phyloP scores from a whole-genome alignment of 441 rosid species.

The Dalechampia spathulata region DNA sequence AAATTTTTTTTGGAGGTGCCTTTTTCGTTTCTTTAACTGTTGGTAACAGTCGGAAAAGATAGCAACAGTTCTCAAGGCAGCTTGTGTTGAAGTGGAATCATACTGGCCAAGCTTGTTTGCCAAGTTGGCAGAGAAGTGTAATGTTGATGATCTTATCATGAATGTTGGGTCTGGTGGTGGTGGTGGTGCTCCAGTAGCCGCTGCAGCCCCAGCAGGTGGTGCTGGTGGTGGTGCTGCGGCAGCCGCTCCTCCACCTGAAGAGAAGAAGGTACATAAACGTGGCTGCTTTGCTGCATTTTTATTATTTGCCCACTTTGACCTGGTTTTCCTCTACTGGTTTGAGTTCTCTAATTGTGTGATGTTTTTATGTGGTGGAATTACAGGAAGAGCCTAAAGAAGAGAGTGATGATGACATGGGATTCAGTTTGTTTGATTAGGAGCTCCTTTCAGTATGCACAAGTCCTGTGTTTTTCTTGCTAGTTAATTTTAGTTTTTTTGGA shows the following conservation, averaged over 20 bases:
- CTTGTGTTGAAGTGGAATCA: constrained; percentile 43
- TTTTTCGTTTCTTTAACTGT: too few relatives aligned
- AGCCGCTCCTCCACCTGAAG: constrained; percentile 32
- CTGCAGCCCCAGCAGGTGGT: constrained; percentile 36
- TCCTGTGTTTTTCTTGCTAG: too few relatives aligned
- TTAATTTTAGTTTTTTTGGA: too few relatives aligned
- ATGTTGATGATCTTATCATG: constrained; percentile 46
- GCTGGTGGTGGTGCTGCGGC: constrained; percentile 39
- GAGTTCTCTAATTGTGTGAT: too few relatives aligned
- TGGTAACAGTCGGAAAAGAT: constrained; percentile 56
- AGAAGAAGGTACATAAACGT: constrained; percentile 43
- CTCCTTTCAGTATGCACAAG: too few relatives aligned
- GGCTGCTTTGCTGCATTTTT: too few relatives aligned
- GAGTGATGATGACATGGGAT: constrained; percentile 79
- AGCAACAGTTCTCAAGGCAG: constrained; percentile 39
- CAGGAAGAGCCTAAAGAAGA: constrained; percentile 70
- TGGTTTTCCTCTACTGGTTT: too few relatives aligned
- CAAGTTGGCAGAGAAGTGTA: constrained; percentile 59
- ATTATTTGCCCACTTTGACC: background rate
- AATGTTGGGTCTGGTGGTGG: constrained; percentile 65
- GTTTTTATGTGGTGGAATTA: background rate
- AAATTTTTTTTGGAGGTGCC: too few relatives aligned
- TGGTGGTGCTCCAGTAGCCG: constrained; percentile 28
- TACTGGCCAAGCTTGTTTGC: constrained; percentile 76
- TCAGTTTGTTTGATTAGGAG: constrained; percentile 60